phyloP scores from a whole-genome alignment of 169 alveolate species.

The Plasmodium knowlesi region DNA sequence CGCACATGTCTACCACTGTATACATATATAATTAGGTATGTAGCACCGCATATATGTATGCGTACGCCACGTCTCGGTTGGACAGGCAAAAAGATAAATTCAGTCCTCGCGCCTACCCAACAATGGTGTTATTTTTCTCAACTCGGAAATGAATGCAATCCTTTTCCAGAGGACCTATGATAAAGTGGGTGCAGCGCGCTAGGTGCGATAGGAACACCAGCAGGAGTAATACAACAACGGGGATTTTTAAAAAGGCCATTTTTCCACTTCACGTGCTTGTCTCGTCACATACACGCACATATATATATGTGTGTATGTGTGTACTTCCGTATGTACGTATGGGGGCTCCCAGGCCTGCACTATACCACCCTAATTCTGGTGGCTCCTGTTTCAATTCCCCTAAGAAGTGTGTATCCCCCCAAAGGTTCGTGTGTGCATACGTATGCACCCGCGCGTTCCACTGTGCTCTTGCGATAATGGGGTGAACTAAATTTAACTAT shows the following conservation, averaged over 20 bases:
- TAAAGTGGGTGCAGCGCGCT: constrained; percentile 56
- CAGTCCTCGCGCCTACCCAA: constrained; percentile 34
- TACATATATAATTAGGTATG: not conserved
- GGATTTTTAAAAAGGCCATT: constrained; percentile 17
- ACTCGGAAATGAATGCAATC: constrained; percentile 57
- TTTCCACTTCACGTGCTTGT: constrained; percentile 1
- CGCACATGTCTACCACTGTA: not conserved
- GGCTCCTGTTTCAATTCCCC: not conserved
- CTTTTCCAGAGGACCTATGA: constrained; percentile 28
- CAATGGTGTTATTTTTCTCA: constrained; percentile 36
- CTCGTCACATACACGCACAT: constrained; percentile 3
- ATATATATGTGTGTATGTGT: not conserved
- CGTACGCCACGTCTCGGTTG: not conserved
- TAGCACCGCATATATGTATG: not conserved
- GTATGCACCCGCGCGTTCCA: not conserved
- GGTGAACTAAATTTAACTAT: not conserved
- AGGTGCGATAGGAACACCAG: not conserved
- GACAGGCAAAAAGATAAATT: not conserved
- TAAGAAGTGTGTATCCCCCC: not conserved
- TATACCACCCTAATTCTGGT: not conserved
- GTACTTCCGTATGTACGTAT: not conserved
- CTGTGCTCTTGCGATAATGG: not conserved
- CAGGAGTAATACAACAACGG: not conserved
- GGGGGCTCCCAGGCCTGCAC: not conserved
- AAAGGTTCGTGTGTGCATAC: not conserved